These are phyloP conservation scores for Paecilomyces formosus DNA, from an alignment of 2,329 filamentous ascomycete species.

Conservation along the genomic window DNA sequence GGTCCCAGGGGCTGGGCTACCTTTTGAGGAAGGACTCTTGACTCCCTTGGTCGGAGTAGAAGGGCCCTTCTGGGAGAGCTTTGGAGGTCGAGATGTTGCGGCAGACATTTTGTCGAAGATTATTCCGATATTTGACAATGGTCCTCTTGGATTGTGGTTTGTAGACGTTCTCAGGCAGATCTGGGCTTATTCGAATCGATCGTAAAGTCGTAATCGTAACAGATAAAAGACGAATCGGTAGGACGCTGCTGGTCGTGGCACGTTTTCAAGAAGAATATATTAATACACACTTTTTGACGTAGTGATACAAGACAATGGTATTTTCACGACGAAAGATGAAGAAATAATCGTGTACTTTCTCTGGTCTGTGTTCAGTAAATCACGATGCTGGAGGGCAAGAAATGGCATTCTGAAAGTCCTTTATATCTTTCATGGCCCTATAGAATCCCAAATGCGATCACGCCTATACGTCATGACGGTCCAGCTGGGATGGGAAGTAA, in stretches of 20 bases:
- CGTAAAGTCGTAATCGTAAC: background rate
- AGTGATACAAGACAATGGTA: too few species aligned
- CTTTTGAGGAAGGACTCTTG: slow-evolving; percentile 15
- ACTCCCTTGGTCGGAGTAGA: slow-evolving; percentile 19
- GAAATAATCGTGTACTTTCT: too few species aligned
- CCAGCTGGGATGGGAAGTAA: background rate
- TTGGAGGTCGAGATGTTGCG: background rate
- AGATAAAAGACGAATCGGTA: background rate
- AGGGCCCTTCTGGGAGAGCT: slow-evolving; percentile 8
- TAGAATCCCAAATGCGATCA: background rate
- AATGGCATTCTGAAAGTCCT: background rate
- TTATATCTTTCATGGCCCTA: background rate
- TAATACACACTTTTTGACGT: background rate
- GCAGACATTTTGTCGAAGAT: background rate
- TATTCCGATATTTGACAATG: background rate
- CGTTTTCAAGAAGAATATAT: background rate
- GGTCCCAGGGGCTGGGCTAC: background rate
- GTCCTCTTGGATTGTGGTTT: background rate
- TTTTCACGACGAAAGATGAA: too few species aligned
- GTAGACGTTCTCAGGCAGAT: background rate
- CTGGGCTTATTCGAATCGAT: background rate
- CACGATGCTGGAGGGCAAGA: background rate
- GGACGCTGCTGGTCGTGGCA: background rate
- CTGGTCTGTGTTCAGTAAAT: background rate
- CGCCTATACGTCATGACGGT: background rate